A percentile compares a stretch with the other conserved stretches of the same genome.
Conservation (phyloP, 192 early-diverging fungal species). For the Coemansia reversa region DNA sequence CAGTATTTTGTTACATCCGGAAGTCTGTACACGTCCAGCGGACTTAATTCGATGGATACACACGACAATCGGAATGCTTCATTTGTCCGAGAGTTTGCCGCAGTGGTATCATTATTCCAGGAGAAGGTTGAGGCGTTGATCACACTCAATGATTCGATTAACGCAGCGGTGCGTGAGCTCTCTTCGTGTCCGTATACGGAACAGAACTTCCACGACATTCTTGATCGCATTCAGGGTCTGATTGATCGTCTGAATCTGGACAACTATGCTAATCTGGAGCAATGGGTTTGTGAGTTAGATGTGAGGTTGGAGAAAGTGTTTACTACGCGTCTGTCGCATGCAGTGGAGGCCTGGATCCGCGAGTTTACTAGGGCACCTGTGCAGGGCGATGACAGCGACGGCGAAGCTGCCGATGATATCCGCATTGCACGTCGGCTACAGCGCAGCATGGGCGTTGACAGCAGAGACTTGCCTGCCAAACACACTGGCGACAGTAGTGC, state of each 20-base stretch:
- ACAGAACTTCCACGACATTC: slow-evolving; percentile 62
- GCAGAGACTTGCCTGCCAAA: not conserved
- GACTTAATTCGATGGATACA: slow-evolving; percentile 53
- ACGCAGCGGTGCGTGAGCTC: slow-evolving; percentile 79
- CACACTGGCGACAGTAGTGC: slow-evolving; percentile 26
- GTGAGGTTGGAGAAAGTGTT: slow-evolving; percentile 75
- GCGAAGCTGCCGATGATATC: slow-evolving; percentile 18
- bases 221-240: slow-evolving; percentile 84
- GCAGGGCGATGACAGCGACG: slow-evolving; percentile 47
- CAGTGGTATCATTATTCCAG: slow-evolving; percentile 87
- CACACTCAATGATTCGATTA: slow-evolving; percentile 78
- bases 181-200: slow-evolving; percentile 73
- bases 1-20: slow-evolving; percentile 83
- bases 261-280: slow-evolving; percentile 88
- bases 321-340: slow-evolving; percentile 67
- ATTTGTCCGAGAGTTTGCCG: slow-evolving; percentile 95
- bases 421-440: slow-evolving; percentile 24
- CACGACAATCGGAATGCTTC: slow-evolving; percentile 84
- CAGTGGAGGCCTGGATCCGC: slow-evolving; percentile 72
- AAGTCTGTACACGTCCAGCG: slow-evolving; percentile 47
- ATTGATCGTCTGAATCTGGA: slow-evolving; percentile 94
- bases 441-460: slow-evolving; percentile 33
- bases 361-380: slow-evolving; percentile 63
- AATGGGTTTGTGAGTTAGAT: slow-evolving; percentile 86
- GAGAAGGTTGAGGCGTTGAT: slow-evolving; percentile 90